Evolutionary conservation across 2,329 filamentous ascomycete genomes (phyloP).

Genomic region (Penicillium frequentans): DNA sequence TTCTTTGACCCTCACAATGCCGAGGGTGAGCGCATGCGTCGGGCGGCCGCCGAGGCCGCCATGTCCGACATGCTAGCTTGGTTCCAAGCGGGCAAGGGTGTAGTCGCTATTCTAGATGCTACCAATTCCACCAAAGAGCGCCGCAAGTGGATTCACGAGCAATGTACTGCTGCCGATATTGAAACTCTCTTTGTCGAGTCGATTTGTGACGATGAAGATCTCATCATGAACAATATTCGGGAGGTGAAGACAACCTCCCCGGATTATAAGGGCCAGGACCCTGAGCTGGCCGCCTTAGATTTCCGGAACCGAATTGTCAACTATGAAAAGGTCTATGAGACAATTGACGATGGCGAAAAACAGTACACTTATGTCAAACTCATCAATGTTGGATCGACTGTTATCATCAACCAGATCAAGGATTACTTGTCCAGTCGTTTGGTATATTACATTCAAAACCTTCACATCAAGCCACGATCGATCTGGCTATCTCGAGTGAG

Average conservation of each 20-base stretch:
- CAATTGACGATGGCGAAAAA: conserved; percentile 84
- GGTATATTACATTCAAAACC: conserved; percentile 97
- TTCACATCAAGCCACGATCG: conserved; percentile 93
- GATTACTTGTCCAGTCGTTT: conserved; percentile 96
- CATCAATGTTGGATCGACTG: conserved; percentile 91
- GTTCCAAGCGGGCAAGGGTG: conserved; percentile 74
- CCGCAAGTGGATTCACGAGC: conserved; percentile 85
- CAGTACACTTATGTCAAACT: conserved; percentile 95
- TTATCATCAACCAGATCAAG: conserved; percentile 96
- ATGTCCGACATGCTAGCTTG: conserved; percentile 91
- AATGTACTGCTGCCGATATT: conserved; percentile 71
- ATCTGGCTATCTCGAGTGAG: conserved; percentile 92
- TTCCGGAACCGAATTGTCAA: conserved; percentile 94
- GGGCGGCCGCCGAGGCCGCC: conserved; percentile 85
- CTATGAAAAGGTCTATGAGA: conserved; percentile 96
- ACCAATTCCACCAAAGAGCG: conserved; percentile 93
- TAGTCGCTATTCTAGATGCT: conserved; percentile 92
- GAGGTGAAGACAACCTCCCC: conserved; percentile 97
- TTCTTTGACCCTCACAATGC: conserved; percentile 92
- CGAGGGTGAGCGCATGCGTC: conserved; percentile 86
- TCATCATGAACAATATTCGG: conserved; percentile 97
- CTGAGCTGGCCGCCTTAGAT: conserved; percentile 83
- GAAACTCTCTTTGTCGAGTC: conserved; percentile 96
- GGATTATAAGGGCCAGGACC: conserved; percentile 92
- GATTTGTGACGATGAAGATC: conserved; percentile 90